Conservation (phyloP, 108 stramenopile species). For the Poteriospumella lacustris region DNA sequence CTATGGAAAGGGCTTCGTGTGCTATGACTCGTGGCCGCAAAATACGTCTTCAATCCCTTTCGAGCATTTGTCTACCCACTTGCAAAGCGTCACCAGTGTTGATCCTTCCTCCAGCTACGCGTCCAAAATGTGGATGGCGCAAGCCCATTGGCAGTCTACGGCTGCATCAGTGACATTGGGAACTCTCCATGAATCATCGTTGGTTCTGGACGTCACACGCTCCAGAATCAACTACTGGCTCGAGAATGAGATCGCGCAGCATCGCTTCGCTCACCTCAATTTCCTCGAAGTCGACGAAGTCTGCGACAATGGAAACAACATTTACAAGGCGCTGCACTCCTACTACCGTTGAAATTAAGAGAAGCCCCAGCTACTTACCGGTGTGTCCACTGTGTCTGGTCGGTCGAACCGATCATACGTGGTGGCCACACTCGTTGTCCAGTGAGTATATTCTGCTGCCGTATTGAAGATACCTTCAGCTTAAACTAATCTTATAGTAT, state of each 20-base stretch:
- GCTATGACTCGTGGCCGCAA: constrained; percentile 21
- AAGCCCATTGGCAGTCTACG: constrained; percentile 24
- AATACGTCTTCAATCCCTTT: background rate
- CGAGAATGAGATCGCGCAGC: background rate
- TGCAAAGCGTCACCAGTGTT: background rate
- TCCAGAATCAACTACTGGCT: constrained; percentile 5
- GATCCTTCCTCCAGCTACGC: background rate
- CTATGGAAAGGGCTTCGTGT: background rate
- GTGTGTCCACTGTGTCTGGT: no score
- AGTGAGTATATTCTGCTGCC: no score
- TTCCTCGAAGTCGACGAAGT: constrained; percentile 19
- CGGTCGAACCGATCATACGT: no score
- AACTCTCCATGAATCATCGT: background rate
- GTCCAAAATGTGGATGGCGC: background rate
- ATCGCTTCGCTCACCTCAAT: background rate
- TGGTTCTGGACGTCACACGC: constrained; percentile 15
- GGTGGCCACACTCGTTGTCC: no score
- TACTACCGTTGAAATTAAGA: no score
- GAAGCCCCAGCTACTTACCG: no score
- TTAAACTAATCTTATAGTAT: no score
- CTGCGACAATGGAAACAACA: constrained; percentile 1
- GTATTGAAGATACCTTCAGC: no score
- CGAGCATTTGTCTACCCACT: background rate
- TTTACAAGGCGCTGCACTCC: background rate
- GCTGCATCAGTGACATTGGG: background rate